phyloP scores from a whole-genome alignment of 2,329 filamentous ascomycete genomes.

The Epichloe uncinata region DNA sequence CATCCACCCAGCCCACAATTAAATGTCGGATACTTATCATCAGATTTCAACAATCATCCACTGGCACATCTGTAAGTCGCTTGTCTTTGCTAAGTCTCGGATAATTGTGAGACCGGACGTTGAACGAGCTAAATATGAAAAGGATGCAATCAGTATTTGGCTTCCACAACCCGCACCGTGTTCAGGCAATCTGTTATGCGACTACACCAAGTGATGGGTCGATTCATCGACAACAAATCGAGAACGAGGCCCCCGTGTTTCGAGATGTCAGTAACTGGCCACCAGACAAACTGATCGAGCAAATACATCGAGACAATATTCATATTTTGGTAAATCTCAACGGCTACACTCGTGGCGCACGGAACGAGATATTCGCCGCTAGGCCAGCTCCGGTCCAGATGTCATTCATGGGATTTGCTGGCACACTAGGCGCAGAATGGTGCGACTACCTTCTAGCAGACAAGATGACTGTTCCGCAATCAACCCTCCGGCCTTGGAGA shows the following conservation, averaged over 20 bases:
- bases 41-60: conserved; percentile 97
- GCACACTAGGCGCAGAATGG: conserved; percentile 92
- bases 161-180: conserved; percentile 59
- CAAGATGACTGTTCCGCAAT: conserved; percentile 67
- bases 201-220: conserved; percentile 88
- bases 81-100: neutral
- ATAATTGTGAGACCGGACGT: neutral
- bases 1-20: conserved; percentile 67
- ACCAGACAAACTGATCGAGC: conserved; percentile 67
- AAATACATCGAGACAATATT: conserved; percentile 77
- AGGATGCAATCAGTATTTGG: conserved; percentile 98
- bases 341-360: conserved; percentile 90
- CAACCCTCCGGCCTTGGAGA: conserved; percentile 68
- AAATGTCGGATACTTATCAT: conserved; percentile 93
- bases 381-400: conserved; percentile 92
- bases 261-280: conserved; percentile 79
- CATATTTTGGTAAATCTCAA: conserved; percentile 97
- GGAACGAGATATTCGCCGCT: conserved; percentile 94
- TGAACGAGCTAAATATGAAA: neutral
- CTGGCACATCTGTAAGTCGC: conserved; percentile 64
- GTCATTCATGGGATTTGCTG: conserved; percentile 99
- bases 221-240: conserved; percentile 80
- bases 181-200: conserved; percentile 87
- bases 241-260: conserved; percentile 83
- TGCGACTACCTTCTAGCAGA: conserved; percentile 95